Base-by-base conservation (phyloP, 208 protist species). In the Blastocrithidia nonstop region DNA sequence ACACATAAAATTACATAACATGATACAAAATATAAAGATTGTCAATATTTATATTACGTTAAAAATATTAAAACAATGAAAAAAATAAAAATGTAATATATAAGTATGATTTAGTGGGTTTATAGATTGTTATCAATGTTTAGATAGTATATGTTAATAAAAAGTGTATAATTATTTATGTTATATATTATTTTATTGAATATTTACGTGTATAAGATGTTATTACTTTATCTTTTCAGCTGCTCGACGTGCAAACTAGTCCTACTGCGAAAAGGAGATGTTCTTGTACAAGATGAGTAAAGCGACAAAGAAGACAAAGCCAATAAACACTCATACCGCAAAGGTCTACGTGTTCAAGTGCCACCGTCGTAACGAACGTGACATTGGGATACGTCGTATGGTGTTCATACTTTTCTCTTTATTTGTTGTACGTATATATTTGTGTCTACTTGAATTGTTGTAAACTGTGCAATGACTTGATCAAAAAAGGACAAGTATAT, bases 271-370 rank as follows among this genome's bases (percentile, higher is more conserved):
- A 20, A 57, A 15, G 9, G 57, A 48, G 0, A 41, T 61, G 38
- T 61, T 71, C 16, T 38, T 43, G 9, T 20, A 50, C 9, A 66
- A 47, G 2, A 66, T 53, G 9, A 45, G 47, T 25, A 66, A 23
- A 4, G 57, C 42, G 24, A 66, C 4, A 1, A 40, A 6, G 19
- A 66, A 58, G 53, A 71, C 49, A 37, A 64, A 60, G 36, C 44
- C 29, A 29, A 71, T 37, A 37, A 71, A 22, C 2, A 36, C 27
- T 54, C 56, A 71, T 22, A 64, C 57, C 15, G 57, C 56, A 16
- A 71, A 45, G 40, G 59, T 54, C 20, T 54, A 57, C 22, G 57
- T 44, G 33, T 53, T 45, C 48, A 45, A 63, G 21, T 33, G 47
- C 48, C 48, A 56, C 5, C 6, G 28, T 4, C 57, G 57, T 23